These are phyloP conservation scores for Ophiostoma ips DNA, from an alignment of 2,329 filamentous ascomycete species.

Conservation along the genomic window DNA sequence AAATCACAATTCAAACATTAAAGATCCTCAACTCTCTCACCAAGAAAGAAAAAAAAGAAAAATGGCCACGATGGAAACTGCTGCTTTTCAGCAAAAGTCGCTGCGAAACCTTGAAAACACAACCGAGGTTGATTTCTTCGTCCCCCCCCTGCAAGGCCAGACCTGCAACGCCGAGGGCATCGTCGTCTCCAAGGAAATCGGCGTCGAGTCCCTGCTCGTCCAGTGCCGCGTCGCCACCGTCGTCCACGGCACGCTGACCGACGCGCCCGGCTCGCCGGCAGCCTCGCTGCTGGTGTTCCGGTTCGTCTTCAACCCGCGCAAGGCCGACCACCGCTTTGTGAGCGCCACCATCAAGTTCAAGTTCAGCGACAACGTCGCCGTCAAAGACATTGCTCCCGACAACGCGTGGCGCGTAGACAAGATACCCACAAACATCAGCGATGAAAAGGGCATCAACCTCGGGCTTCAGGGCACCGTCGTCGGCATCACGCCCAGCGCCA, in stretches of 20 bases:
- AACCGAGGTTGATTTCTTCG: neutral
- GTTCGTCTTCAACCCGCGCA: neutral
- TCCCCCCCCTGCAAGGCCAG: neutral
- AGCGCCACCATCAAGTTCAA: neutral
- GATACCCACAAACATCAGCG: neutral
- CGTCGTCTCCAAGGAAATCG: neutral
- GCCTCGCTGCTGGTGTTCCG: constrained; percentile 2
- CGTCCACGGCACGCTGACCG: constrained; percentile 3
- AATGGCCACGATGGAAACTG: too few species aligned
- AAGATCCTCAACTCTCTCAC: too few species aligned
- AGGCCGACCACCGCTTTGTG: neutral
- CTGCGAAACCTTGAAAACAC: too few species aligned
- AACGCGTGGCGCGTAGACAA: neutral
- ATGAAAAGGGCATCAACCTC: neutral
- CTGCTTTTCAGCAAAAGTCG: too few species aligned
- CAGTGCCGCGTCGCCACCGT: constrained; percentile 1
- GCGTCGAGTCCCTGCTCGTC: neutral
- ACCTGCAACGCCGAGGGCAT: neutral
- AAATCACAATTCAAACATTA: too few species aligned
- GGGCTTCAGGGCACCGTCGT: too few species aligned
- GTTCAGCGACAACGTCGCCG: neutral
- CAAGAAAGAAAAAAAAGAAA: too few species aligned
- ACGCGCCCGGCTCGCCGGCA: neutral
- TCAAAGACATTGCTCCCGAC: neutral
- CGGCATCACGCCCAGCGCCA: too few species aligned